phyloP scores from a whole-genome alignment of 768 basidiomycete species.

The Russula sp. region DNA sequence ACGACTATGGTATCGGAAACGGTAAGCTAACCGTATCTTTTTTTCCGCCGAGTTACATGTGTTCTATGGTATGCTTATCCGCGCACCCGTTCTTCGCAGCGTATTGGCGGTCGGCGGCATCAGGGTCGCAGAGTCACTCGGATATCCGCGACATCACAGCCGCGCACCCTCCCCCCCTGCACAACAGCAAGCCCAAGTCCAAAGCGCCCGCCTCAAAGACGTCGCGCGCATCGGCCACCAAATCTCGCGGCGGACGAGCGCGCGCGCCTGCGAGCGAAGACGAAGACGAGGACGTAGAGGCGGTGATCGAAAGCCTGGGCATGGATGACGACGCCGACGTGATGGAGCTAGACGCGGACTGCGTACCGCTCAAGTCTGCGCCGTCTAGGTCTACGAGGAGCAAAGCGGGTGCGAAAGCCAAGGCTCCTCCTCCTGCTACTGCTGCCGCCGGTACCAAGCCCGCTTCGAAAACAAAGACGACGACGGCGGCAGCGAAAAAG shows the following conservation, averaged over 20 bases:
- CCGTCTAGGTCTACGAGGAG: not conserved
- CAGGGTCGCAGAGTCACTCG: slow-evolving; percentile 40
- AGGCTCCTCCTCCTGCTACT: too few species aligned
- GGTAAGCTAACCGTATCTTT: slow-evolving; percentile 28
- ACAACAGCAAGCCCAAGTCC: slow-evolving; percentile 1
- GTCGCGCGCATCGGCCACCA: not conserved
- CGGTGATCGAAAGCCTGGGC: not conserved
- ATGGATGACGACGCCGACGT: not conserved
- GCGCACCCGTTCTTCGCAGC: not conserved
- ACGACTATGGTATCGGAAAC: slow-evolving; percentile 48
- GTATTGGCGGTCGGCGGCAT: not conserved
- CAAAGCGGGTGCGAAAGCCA: not conserved
- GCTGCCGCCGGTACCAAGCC: not conserved
- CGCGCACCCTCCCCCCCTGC: slow-evolving; percentile 4
- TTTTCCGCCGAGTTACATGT: too few species aligned
- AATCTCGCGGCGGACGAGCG: not conserved
- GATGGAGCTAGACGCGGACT: not conserved
- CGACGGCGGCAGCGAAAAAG: not conserved
- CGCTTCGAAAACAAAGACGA: slow-evolving; percentile 7
- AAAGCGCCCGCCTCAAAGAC: not conserved
- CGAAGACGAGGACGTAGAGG: not conserved
- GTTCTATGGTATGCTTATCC: not conserved
- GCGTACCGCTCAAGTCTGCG: too few species aligned
- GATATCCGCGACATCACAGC: slow-evolving; percentile 31
- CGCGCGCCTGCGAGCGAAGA: not conserved